phyloP scores from a whole-genome alignment of 1,284 basidiomycete genomes.

The Hymenochaete sp. region DNA sequence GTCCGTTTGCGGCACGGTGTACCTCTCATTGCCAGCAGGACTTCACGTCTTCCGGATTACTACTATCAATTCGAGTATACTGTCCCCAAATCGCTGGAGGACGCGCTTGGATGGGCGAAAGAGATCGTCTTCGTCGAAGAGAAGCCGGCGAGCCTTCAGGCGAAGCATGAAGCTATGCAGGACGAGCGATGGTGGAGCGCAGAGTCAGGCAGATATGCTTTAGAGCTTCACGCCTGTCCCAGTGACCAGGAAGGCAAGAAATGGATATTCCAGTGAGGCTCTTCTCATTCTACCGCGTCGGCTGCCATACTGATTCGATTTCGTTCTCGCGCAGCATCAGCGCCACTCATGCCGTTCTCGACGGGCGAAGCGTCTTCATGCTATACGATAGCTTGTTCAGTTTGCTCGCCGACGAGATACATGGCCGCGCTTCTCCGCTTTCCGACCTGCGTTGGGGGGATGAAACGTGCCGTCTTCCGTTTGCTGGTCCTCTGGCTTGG shows the following conservation, averaged over 20 bases:
- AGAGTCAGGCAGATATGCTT: too few species aligned
- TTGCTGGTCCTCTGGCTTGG: slow-evolving; percentile 4
- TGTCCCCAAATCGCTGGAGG: slow-evolving; percentile 10
- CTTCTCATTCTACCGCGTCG: too few species aligned
- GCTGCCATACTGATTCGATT: not conserved
- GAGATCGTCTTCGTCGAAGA: slow-evolving; percentile 17
- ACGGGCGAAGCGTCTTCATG: slow-evolving; percentile 5
- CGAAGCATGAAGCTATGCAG: slow-evolving; percentile 10
- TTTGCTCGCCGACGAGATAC: not conserved
- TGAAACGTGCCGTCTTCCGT: not conserved
- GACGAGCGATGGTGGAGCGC: slow-evolving; percentile 14
- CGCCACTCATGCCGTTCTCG: slow-evolving; percentile 2
- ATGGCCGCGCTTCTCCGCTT: not conserved
- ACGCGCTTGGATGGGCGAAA: slow-evolving; percentile 12
- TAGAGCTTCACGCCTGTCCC: too few species aligned
- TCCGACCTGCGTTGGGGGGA: slow-evolving; percentile 6
- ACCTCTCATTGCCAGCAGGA: too few species aligned
- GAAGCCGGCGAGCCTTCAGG: slow-evolving; percentile 8
- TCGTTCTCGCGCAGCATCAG: not conserved
- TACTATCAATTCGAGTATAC: slow-evolving; percentile 12
- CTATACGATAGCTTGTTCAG: slow-evolving; percentile 1
- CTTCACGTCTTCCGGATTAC: too few species aligned
- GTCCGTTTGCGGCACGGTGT: too few species aligned
- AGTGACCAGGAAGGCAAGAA: too few species aligned
- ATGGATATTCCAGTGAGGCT: too few species aligned